Percentiles rank a stretch among this genome's conserved stretches.
phyloP scores from a whole-genome alignment of 208 protist genomes.

The Acanthamoeba lenticulata region DNA sequence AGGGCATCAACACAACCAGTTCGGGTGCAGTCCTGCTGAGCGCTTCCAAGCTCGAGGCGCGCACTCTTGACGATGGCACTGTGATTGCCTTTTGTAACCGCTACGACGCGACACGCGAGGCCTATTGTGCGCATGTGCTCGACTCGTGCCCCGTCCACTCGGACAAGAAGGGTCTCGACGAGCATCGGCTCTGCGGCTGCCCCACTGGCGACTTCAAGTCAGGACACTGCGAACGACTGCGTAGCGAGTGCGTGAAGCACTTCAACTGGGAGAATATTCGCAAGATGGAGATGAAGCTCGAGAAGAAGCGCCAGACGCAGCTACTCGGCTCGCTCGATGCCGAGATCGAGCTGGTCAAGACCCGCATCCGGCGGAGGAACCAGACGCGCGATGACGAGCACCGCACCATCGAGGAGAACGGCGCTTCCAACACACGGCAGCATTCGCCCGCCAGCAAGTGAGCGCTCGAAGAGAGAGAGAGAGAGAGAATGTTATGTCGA shows the following conservation, averaged over 20 bases:
- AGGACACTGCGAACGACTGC: background rate
- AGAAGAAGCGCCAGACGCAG: background rate
- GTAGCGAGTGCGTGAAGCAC: background rate
- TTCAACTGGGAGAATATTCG: conserved; percentile 11
- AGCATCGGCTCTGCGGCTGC: background rate
- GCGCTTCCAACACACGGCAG: background rate
- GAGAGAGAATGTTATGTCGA: too few species aligned
- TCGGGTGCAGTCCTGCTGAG: background rate
- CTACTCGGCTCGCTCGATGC: background rate
- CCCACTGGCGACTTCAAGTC: background rate
- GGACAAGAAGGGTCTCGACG: background rate
- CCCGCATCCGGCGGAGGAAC: background rate
- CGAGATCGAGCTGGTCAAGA: background rate
- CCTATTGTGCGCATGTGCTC: background rate
- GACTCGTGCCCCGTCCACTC: background rate
- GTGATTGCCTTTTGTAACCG: background rate
- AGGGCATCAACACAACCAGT: background rate
- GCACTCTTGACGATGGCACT: background rate
- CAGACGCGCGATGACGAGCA: background rate
- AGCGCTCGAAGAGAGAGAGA: too few species aligned
- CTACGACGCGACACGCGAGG: background rate
- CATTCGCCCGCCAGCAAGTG: background rate
- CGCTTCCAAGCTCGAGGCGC: background rate
- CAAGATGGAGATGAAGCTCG: background rate
- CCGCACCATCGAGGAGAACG: conserved; percentile 10